A percentile compares a stretch with the other conserved stretches of the same genome.
phyloP scores from a whole-genome alignment of 2,329 filamentous ascomycete species.

The Botrytis deweyae region DNA sequence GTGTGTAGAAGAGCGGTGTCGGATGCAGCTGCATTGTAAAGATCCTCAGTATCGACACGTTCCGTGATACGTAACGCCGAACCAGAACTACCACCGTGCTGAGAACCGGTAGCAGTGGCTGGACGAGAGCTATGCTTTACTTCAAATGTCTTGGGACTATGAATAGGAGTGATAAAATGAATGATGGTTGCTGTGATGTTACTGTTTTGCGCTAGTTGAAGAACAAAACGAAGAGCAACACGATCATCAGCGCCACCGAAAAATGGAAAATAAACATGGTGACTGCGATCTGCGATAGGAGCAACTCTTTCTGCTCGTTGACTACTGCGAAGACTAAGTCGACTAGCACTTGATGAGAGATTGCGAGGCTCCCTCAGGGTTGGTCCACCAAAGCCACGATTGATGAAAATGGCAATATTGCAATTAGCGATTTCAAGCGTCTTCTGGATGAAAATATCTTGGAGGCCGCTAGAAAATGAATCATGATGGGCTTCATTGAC shows the following conservation, averaged over 20 bases:
- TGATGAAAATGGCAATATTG: conserved; percentile 77
- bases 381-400: conserved; percentile 62
- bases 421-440: conserved; percentile 63
- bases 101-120: conserved; percentile 3
- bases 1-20: conserved; percentile 54
- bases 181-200: conserved; percentile 77
- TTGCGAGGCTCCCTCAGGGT: conserved; percentile 43
- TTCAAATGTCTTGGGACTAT: conserved; percentile 28
- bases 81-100: conserved; percentile 15
- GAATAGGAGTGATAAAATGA: conserved; percentile 48
- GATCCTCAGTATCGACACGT: conserved; percentile 30
- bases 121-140: conserved; percentile 11
- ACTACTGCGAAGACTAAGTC: conserved; percentile 57
- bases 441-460: conserved; percentile 71
- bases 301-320: conserved; percentile 55
- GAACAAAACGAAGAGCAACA: conserved; percentile 73
- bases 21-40: conserved; percentile 32
- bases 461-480: conserved; percentile 60
- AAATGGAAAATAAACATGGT: conserved; percentile 85
- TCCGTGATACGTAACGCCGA: conserved; percentile 28
- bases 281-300: conserved; percentile 65
- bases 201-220: conserved; percentile 79
- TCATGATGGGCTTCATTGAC: conserved; percentile 56
- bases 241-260: conserved; percentile 82
- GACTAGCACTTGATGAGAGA: conserved; percentile 50